Evolutionary conservation across 768 basidiomycete species (phyloP), one percentile per base, ranked within the genome.

Genomic region (Termitomyces sp.): DNA sequence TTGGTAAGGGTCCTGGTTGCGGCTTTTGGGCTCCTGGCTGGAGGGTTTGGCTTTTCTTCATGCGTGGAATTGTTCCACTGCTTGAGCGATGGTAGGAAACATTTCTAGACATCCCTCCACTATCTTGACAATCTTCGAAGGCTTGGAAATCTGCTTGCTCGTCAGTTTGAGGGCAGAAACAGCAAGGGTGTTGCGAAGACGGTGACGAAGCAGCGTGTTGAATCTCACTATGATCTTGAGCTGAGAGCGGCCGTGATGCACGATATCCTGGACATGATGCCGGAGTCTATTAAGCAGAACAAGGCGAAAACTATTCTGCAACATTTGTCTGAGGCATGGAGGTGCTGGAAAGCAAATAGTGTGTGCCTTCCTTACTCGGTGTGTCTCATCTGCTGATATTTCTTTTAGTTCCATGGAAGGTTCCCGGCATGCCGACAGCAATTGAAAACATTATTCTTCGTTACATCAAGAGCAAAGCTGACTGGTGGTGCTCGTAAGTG

Each of bases 1-100:
- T 99, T 50, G 97, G 97, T 24, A 99, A 99, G 72, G 97, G 97
- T 64, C 97, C 97, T 50, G 97, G 97, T 64, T 93, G 92, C 68
- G 97, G 97, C 57, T 98, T 99, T 81, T 99, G 97, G 97, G 94
- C 95, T 50, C 97, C 97, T 34, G 97, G 97, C 37, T 99, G 97
- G 97, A 83, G 97, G 56, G 97, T 99, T 20, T 99, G 97, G 97
- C 75, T 99, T 56, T 99, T 98, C 80, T 99, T 99, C 81, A 91
- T 99, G 87, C 87, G 97, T 57, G 97, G 97, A 56, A 98, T 99
- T 64, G 96, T 98, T 0, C 97, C 97, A 12, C 83, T 99, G 18
- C 83, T 99, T 13, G 96, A 99, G 72, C 80, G 96, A 74, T 99
- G 97, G 96, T 84, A 44, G 45, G 76, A 71, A 52, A 7, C 24